Evolutionary conservation across 2,329 filamentous ascomycete species (phyloP).

Genomic region (Paradendryphiella salina): DNA sequence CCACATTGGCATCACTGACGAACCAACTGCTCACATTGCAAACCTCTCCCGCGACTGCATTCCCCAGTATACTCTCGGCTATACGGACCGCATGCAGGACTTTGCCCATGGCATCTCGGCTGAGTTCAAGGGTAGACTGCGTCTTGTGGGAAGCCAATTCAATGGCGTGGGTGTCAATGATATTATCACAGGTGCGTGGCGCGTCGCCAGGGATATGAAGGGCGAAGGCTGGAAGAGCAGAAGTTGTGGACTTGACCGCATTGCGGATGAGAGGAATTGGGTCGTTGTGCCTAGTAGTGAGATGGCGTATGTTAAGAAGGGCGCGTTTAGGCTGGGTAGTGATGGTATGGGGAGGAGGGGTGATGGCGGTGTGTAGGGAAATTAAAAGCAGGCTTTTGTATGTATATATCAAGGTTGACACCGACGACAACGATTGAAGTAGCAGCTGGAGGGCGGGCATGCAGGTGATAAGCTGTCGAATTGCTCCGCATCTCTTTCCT

Average conservation of each 20-base stretch:
- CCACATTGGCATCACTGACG: conserved; percentile 71
- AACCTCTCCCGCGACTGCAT: conserved; percentile 73
- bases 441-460: too few relatives aligned
- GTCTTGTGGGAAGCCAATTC: conserved; percentile 60
- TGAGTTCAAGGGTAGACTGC: conserved; percentile 64
- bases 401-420: not conserved
- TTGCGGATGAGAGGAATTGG: conserved; percentile 22
- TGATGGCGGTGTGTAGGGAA: conserved; percentile 2
- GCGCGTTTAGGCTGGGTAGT: not conserved
- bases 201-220: conserved; percentile 52
- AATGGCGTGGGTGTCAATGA: conserved; percentile 56
- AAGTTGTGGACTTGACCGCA: conserved; percentile 32
- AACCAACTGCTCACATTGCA: conserved; percentile 64
- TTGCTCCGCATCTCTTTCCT: too few relatives aligned
- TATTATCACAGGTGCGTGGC: conserved; percentile 59
- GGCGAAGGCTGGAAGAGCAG: conserved; percentile 38
- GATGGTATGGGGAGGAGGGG: conserved; percentile 3
- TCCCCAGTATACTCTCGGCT: conserved; percentile 85
- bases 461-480: too few relatives aligned
- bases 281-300: conserved; percentile 12
- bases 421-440: too few relatives aligned
- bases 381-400: not conserved
- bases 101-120: conserved; percentile 60
- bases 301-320: conserved; percentile 13
- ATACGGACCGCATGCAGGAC: conserved; percentile 63